phyloP scores from a whole-genome alignment of 2,329 filamentous ascomycete genomes.

The Plectosphaerella cucumerina region DNA sequence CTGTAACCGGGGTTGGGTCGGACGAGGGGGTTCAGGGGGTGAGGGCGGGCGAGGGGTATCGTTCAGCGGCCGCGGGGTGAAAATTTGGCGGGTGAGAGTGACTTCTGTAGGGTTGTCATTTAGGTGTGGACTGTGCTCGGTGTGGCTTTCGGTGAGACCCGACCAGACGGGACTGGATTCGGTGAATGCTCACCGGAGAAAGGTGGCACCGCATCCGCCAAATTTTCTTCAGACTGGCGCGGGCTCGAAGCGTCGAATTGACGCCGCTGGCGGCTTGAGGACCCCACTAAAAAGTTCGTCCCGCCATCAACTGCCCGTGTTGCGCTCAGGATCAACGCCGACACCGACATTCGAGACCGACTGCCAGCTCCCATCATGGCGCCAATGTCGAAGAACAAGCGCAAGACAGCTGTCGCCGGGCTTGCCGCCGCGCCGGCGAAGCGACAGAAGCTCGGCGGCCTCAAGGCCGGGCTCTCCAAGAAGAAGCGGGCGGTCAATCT shows the following conservation, averaged over 20 bases:
- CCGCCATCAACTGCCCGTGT: not conserved
- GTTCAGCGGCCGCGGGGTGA: not conserved
- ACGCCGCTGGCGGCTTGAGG: not conserved
- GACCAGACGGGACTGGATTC: too few species aligned
- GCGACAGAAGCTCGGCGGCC: constrained; percentile 9
- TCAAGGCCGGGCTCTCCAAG: constrained; percentile 16
- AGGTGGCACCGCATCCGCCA: constrained; percentile 8
- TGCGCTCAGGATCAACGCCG: not conserved
- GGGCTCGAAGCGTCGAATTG: not conserved
- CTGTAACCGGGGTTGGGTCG: not conserved
- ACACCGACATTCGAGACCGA: not conserved
- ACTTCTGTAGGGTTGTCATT: constrained; percentile 18
- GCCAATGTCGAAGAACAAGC: constrained; percentile 9
- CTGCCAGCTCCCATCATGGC: constrained; percentile 6
- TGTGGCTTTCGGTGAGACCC: too few species aligned
- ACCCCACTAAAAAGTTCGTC: constrained; percentile 1
- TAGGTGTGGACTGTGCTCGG: constrained; percentile 22
- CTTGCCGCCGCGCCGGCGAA: constrained; percentile 7
- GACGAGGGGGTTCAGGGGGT: not conserved
- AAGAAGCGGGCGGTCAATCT: constrained; percentile 38
- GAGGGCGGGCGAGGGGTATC: too few species aligned
- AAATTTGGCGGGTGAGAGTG: not conserved
- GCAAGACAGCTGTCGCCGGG: constrained; percentile 8
- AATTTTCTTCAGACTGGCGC: constrained; percentile 6
- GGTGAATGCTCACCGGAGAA: not conserved